Evolutionary conservation across 352 stramenopile species (phyloP).

Genomic region (Globisporangium nunn): DNA sequence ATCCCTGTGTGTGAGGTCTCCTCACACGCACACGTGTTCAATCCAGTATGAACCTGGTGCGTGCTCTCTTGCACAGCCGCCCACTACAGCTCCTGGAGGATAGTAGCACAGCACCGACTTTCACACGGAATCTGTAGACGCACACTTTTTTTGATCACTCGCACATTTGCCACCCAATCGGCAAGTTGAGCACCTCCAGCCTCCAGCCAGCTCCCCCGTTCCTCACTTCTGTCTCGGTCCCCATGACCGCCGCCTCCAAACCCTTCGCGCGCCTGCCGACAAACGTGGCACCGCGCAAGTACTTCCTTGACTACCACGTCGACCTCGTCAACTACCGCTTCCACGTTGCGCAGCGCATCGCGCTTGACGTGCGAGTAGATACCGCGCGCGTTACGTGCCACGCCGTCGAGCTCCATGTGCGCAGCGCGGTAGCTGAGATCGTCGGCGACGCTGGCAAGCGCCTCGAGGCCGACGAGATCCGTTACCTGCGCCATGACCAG

Average conservation of each 20-base stretch:
- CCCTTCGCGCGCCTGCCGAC: conserved; percentile 66
- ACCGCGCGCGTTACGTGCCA: conserved; percentile 89
- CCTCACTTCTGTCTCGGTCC: conserved; percentile 4
- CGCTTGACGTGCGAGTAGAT: conserved; percentile 45
- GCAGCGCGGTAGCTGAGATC: conserved; percentile 54
- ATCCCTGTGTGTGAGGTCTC: no score
- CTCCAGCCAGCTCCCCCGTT: neutral
- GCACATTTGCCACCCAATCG: neutral
- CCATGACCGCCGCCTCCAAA: conserved; percentile 14
- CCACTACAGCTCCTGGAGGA: no score
- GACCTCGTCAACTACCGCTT: conserved; percentile 72
- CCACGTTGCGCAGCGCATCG: conserved; percentile 54
- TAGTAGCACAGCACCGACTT: no score
- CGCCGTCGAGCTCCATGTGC: conserved; percentile 89
- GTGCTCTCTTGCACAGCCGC: no score
- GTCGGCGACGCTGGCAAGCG: conserved; percentile 14
- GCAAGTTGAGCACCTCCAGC: no score
- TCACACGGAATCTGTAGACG: no score
- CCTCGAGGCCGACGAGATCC: conserved; percentile 47
- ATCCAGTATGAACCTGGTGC: no score
- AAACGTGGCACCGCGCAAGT: conserved; percentile 52
- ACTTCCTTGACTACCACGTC: conserved; percentile 74
- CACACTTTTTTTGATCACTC: no score
- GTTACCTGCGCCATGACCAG: conserved; percentile 47
- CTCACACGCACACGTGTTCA: no score